Conservation (phyloP, 108 stramenopile species). For the Nitzschia putrida region DNA sequence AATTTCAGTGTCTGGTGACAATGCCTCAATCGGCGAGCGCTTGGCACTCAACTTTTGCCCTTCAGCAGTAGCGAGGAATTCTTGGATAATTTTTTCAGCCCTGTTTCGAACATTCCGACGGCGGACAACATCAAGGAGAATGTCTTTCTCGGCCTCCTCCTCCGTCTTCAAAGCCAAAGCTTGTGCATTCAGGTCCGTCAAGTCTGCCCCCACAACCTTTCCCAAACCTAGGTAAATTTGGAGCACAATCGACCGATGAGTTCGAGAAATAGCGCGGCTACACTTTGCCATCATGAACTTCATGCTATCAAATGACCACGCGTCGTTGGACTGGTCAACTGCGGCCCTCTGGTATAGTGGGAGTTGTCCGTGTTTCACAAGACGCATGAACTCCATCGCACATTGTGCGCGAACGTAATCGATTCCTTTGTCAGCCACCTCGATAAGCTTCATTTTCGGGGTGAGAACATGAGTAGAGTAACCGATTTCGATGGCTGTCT, state of each 20-base stretch:
- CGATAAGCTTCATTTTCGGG: slow-evolving; percentile 89
- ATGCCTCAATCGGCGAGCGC: slow-evolving; percentile 7
- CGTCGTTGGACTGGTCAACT: slow-evolving; percentile 43
- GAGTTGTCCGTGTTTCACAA: slow-evolving; percentile 80
- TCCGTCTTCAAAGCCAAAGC: slow-evolving; percentile 19
- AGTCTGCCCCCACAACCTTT: slow-evolving; percentile 9
- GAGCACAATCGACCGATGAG: slow-evolving; percentile 4
- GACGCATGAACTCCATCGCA: slow-evolving; percentile 84
- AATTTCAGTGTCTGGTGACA: not conserved
- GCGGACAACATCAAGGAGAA: slow-evolving; percentile 35
- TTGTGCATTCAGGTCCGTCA: not conserved
- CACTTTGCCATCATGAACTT: slow-evolving; percentile 33
- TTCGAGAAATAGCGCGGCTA: slow-evolving; percentile 11
- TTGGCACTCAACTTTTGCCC: slow-evolving; percentile 15
- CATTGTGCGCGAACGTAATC: slow-evolving; percentile 63
- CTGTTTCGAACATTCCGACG: slow-evolving; percentile 65
- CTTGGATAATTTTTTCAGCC: slow-evolving; percentile 64
- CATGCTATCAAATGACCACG: not conserved
- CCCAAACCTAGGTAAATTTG: slow-evolving; percentile 7
- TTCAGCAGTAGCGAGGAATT: slow-evolving; percentile 52
- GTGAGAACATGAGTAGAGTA: slow-evolving; percentile 90
- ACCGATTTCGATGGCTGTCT: slow-evolving; percentile 98
- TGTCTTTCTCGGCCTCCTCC: slow-evolving; percentile 15
- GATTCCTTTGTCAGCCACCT: slow-evolving; percentile 73
- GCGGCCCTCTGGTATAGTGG: slow-evolving; percentile 65